Percentiles rank a stretch among this genome's conserved stretches.
phyloP scores from a whole-genome alignment of 805 yeast species.

The Phaffomyces thermotolerans region DNA sequence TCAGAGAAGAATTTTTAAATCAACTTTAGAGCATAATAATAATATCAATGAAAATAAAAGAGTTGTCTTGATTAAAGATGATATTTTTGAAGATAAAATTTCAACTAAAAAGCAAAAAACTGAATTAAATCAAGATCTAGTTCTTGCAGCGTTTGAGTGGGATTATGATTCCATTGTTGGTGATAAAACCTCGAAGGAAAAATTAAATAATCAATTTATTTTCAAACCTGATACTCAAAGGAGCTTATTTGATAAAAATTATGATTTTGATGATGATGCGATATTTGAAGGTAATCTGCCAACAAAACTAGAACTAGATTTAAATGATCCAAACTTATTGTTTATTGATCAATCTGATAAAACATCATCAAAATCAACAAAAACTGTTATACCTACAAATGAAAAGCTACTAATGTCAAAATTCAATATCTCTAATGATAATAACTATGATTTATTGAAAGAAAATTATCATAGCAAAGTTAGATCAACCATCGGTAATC shows the following conservation, averaged over 20 bases:
- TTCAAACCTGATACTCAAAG: constrained; percentile 5
- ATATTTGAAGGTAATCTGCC: constrained; percentile 63
- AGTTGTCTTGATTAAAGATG: constrained; percentile 11
- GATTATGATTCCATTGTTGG: constrained; percentile 57
- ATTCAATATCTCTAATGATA: constrained; percentile 84
- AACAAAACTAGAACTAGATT: constrained; percentile 49
- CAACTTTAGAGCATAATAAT: constrained; percentile 14
- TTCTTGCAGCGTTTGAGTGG: constrained; percentile 74
- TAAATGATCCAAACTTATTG: constrained; percentile 80
- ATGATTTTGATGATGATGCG: constrained; percentile 55
- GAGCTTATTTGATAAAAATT: constrained; percentile 14
- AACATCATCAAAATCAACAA: constrained; percentile 7
- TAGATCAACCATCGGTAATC: constrained; percentile 85
- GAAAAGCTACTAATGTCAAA: constrained; percentile 50
- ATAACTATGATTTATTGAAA: constrained; percentile 72
- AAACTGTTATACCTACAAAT: constrained; percentile 38
- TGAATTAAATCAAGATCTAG: constrained; percentile 39
- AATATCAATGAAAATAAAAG: constrained; percentile 11
- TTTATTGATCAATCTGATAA: constrained; percentile 43
- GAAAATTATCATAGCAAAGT: constrained; percentile 87
- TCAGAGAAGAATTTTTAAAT: constrained; percentile 45
- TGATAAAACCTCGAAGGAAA: constrained; percentile 21
- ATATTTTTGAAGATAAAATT: constrained; percentile 9
- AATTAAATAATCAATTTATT: neutral
- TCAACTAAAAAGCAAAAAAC: constrained; percentile 11